These are phyloP conservation scores for Skeletonema tropicum DNA, from an alignment of 108 stramenopile genomes.

Conservation along the genomic window DNA sequence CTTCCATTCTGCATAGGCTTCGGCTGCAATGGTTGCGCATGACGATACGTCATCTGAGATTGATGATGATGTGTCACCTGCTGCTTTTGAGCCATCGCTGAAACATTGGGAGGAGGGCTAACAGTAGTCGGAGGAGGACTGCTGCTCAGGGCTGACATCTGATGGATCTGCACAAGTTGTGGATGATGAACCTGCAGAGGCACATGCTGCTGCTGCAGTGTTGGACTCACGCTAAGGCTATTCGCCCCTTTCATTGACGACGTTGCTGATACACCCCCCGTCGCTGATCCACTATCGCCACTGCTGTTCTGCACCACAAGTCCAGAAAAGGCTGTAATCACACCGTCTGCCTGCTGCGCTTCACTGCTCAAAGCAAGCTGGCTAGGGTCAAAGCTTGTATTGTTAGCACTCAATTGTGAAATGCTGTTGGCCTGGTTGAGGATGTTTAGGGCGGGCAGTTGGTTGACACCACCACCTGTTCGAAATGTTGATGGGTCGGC, in stretches of 20 bases:
- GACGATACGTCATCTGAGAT: not conserved
- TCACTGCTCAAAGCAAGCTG: not conserved
- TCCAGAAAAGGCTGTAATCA: not conserved
- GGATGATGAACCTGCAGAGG: not conserved
- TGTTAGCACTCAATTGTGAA: not conserved
- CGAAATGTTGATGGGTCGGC: not conserved
- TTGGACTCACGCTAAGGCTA: too few relatives aligned
- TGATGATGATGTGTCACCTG: not conserved
- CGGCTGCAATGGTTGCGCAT: not conserved
- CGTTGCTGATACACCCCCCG: not conserved
- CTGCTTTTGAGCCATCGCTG: not conserved
- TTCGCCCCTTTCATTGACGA: too few relatives aligned
- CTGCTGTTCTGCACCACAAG: not conserved
- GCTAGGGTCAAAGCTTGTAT: slow-evolving; percentile 9
- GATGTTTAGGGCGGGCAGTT: not conserved
- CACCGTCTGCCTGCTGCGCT: not conserved
- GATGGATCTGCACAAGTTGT: not conserved
- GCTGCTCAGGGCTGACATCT: not conserved
- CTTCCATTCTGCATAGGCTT: slow-evolving; percentile 21
- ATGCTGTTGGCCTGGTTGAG: slow-evolving; percentile 6
- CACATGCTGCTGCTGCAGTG: too few relatives aligned
- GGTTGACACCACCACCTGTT: not conserved
- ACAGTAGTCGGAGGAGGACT: not conserved
- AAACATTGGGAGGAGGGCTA: not conserved
- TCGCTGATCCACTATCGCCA: not conserved